Evolutionary conservation across 441 rosid genomes (phyloP).

Genomic region (Pelargonium fulgidum): DNA sequence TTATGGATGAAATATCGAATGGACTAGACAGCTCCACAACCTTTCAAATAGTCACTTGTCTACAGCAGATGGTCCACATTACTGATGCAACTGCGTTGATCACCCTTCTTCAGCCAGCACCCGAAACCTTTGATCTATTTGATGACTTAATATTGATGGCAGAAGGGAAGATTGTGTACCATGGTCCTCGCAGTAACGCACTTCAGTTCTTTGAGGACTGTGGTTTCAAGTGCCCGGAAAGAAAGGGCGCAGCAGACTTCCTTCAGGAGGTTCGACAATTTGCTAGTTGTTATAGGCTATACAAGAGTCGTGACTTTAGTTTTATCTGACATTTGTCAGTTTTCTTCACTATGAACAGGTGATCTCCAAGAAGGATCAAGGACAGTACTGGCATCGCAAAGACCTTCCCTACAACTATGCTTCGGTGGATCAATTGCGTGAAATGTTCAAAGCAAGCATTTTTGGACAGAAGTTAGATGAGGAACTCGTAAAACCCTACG

Average conservation of each 20-base stretch:
- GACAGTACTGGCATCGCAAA: conserved; percentile 42
- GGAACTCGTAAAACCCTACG: conserved; percentile 35
- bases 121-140: conserved; percentile 37
- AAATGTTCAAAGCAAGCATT: conserved; percentile 30
- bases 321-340: not conserved
- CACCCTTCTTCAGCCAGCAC: conserved; percentile 43
- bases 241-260: conserved; percentile 65
- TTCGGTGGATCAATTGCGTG: conserved; percentile 34
- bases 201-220: conserved; percentile 32
- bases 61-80: conserved; percentile 36
- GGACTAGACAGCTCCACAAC: conserved; percentile 45
- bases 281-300: not conserved
- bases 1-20: conserved; percentile 43
- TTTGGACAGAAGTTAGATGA: conserved; percentile 25
- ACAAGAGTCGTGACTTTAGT: not conserved
- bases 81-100: conserved; percentile 32
- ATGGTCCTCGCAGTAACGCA: conserved; percentile 27
- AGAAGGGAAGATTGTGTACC: conserved; percentile 35
- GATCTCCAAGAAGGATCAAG: conserved; percentile 53
- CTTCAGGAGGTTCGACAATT: conserved; percentile 46
- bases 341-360: conserved; percentile 34
- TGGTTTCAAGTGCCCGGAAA: conserved; percentile 52
- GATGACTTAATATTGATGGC: conserved; percentile 37
- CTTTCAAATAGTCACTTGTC: conserved; percentile 33
- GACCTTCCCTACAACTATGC: conserved; percentile 35